Base-by-base conservation (phyloP, 257 asterid genomes). In the Gentiana straminea region DNA sequence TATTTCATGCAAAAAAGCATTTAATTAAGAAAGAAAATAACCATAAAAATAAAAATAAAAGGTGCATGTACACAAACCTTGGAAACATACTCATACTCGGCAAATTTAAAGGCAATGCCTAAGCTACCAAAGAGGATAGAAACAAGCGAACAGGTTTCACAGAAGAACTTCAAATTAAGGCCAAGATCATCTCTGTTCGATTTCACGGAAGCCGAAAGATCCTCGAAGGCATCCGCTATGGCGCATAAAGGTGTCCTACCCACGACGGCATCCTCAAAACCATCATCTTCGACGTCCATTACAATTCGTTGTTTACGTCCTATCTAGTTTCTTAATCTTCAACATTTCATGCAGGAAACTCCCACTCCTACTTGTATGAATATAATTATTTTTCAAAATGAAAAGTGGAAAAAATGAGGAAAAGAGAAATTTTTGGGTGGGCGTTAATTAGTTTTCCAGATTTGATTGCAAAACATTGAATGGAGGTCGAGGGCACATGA, bases 91-190 rank as follows among this genome's bases (percentile, higher is more conserved):
- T 92, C 99, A 73, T 73, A 51, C 61, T 92, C 95, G 2, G 99
- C 99, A 65, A 92, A 92, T 66, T 82, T 92, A 53, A 92, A 92
- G 35, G 99, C 97, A 10, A 92, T 67, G 8, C 99, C 99, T 41
- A 92, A 69, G 68, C 84, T 83, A 36, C 89, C 90, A 57, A 92
- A 88, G 58, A 92, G 95, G 60, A 88, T 83, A 10, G 97, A 81
- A n/a, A 92, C 95, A 49, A 72, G 91, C 35, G 99, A 83, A 67
- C 94, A 85, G 5, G 97, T 89, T 51, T 82, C 81, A 66, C 95
- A 92, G 59, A 92, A 82, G 33, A 81, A 75, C 73, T 83, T 83
- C 89, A 88, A 73, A 75, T 73, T 75, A 34, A 92, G 82, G 76
- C 82, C 84, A 57, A 60, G 61, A 73, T 74, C 55, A 33, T 49